These are phyloP conservation scores for Echinochloa phyllopogon DNA, from an alignment of 176 grass and related monocot genomes.

Conservation along the genomic window DNA sequence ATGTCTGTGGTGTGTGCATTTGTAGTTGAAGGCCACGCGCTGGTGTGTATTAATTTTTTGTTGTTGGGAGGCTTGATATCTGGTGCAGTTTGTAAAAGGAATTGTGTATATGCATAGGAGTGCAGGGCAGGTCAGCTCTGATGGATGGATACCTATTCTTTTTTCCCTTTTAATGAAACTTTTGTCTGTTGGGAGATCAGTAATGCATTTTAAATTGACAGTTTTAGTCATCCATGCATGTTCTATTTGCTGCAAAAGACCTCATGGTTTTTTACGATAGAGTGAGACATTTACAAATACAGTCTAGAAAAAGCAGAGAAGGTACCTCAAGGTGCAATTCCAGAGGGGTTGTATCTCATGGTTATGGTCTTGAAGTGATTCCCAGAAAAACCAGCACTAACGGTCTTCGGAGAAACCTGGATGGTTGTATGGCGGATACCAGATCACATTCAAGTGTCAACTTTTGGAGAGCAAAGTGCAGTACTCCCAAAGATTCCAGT, in stretches of 20 bases:
- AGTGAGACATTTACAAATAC: background rate
- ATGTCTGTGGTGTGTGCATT: slow-evolving; percentile 27
- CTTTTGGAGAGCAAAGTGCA: background rate
- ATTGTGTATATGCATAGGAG: slow-evolving; percentile 47
- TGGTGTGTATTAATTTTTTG: slow-evolving; percentile 17
- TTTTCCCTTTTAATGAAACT: background rate
- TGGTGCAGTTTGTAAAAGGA: slow-evolving; percentile 42
- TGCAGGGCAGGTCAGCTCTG: slow-evolving; percentile 33
- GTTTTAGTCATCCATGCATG: background rate
- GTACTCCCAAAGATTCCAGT: background rate
- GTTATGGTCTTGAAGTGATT: background rate
- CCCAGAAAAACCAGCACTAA: background rate
- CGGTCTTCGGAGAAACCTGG: background rate
- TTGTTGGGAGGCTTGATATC: slow-evolving; percentile 14
- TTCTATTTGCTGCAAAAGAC: slow-evolving; percentile 4
- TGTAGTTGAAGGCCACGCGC: slow-evolving; percentile 21
- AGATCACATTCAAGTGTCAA: background rate
- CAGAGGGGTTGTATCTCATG: background rate
- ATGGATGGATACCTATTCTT: slow-evolving; percentile 33
- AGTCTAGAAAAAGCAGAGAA: background rate
- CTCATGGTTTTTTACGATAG: background rate
- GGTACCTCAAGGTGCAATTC: background rate
- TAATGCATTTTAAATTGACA: slow-evolving; percentile 14
- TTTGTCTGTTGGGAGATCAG: slow-evolving; percentile 24
- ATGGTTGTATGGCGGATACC: too few species aligned